phyloP scores from a whole-genome alignment of 2,329 filamentous ascomycete species.

The Aspergillus sp. region DNA sequence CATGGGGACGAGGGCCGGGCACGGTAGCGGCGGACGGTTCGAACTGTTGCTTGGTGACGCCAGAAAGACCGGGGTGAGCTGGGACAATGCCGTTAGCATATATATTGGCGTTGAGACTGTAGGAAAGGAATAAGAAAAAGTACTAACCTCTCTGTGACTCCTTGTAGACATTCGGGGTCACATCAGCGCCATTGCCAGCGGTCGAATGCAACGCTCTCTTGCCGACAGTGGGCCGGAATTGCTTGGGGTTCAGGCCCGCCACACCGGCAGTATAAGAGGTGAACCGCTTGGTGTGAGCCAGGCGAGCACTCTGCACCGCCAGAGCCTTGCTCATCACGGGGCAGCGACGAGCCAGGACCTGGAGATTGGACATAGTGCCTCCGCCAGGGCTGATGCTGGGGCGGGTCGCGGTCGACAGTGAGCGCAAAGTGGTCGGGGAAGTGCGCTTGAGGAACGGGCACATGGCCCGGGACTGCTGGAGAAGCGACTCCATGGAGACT shows the following conservation, averaged over 20 bases:
- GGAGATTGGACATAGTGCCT: slow-evolving; percentile 94
- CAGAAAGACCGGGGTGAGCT: slow-evolving; percentile 29
- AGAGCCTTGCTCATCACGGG: slow-evolving; percentile 98
- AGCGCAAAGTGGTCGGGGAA: slow-evolving; percentile 85
- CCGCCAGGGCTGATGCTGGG: slow-evolving; percentile 72
- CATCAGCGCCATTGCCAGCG: slow-evolving; percentile 72
- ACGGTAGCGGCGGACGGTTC: slow-evolving; percentile 29
- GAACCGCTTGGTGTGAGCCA: slow-evolving; percentile 43
- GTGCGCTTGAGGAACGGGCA: slow-evolving; percentile 97
- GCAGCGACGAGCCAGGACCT: slow-evolving; percentile 90
- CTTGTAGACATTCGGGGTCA: slow-evolving; percentile 60
- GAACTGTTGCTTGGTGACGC: slow-evolving; percentile 22
- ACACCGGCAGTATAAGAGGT: slow-evolving; percentile 38
- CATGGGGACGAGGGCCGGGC: slow-evolving; percentile 50
- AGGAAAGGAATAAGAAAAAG: not conserved
- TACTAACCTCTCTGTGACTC: slow-evolving; percentile 54
- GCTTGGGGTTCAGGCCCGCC: slow-evolving; percentile 38
- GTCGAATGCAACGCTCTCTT: slow-evolving; percentile 82
- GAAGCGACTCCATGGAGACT: slow-evolving; percentile 78
- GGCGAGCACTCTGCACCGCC: slow-evolving; percentile 68
- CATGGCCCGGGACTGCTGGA: slow-evolving; percentile 94
- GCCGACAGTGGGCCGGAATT: slow-evolving; percentile 53
- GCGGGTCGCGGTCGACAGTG: slow-evolving; percentile 71
- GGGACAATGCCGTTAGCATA: not conserved
- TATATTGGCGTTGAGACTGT: not conserved